Conservation (phyloP, 164 flowering plant genomes). For the Chloranthus sessilifolius region DNA sequence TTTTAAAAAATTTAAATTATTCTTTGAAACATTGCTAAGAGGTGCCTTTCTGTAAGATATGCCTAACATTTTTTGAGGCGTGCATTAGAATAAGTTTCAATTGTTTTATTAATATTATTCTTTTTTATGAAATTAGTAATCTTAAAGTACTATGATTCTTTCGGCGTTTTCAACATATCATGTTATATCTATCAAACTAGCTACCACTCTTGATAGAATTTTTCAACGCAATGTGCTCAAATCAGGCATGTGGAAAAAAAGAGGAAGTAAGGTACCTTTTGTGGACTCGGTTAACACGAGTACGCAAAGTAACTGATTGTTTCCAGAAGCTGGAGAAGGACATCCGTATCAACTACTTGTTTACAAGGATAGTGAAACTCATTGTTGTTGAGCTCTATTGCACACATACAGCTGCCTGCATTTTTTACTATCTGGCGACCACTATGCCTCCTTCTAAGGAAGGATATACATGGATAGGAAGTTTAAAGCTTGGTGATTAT, state of each 20-base stretch:
- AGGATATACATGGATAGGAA: conserved; percentile 85
- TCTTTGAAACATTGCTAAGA: too few species aligned
- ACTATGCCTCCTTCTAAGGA: conserved; percentile 59
- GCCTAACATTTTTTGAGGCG: too few species aligned
- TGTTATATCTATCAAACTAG: not conserved
- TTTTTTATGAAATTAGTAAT: too few species aligned
- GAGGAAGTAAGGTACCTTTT: conserved; percentile 63
- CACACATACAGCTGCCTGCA: conserved; percentile 86
- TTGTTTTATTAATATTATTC: too few species aligned
- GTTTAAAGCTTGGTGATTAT: conserved; percentile 66
- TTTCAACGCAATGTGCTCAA: conserved; percentile 8
- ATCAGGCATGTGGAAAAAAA: conserved; percentile 43
- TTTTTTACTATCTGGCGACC: conserved; percentile 75
- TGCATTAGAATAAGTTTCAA: too few species aligned
- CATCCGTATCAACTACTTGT: conserved; percentile 57
- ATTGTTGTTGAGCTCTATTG: conserved; percentile 68
- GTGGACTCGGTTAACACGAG: conserved; percentile 62
- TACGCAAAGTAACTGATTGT: conserved; percentile 37
- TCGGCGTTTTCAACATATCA: too few species aligned
- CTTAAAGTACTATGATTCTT: too few species aligned
- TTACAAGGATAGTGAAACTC: conserved; percentile 68
- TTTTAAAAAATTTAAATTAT: too few species aligned
- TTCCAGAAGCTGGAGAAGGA: conserved; percentile 65
- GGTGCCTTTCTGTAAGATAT: too few species aligned
- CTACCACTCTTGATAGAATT: not conserved